Evolutionary conservation across 495 filamentous ascomycete species (phyloP).

Genomic region (Lasiosphaeris hirsuta): DNA sequence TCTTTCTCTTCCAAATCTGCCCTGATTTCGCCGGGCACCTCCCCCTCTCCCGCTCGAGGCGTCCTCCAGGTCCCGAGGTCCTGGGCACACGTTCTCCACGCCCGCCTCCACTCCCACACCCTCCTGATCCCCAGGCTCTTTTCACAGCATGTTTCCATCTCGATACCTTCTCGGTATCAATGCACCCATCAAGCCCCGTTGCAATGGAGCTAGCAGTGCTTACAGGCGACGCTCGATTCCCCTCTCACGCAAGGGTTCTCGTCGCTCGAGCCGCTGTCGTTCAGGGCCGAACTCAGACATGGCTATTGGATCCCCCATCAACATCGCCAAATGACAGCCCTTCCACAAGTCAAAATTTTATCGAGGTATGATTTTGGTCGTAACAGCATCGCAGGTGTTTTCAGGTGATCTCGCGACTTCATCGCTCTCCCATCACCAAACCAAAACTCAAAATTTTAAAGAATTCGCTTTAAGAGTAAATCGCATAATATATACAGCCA

Average conservation of each 20-base stretch:
- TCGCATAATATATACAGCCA: no score
- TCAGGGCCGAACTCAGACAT: neutral
- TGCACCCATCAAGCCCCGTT: conserved; percentile 1
- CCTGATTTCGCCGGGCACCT: neutral
- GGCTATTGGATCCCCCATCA: neutral
- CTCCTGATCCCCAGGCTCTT: neutral
- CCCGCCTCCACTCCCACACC: neutral
- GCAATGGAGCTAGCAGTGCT: neutral
- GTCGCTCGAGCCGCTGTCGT: neutral
- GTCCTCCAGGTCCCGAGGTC: no score
- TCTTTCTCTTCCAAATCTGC: neutral
- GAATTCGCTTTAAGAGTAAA: no score
- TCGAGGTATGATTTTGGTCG: no score
- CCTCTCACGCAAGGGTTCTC: neutral
- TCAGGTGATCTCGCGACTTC: no score
- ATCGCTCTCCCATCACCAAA: no score
- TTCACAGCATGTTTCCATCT: conserved; percentile 4
- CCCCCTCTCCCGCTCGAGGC: neutral
- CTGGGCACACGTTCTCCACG: neutral
- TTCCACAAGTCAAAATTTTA: neutral
- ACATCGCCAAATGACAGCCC: neutral
- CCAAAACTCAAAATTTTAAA: no score
- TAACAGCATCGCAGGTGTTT: no score
- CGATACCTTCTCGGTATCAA: neutral
- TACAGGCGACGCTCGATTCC: neutral